phyloP scores from a whole-genome alignment of 352 stramenopile species.

The Phytophthora palmivora region DNA sequence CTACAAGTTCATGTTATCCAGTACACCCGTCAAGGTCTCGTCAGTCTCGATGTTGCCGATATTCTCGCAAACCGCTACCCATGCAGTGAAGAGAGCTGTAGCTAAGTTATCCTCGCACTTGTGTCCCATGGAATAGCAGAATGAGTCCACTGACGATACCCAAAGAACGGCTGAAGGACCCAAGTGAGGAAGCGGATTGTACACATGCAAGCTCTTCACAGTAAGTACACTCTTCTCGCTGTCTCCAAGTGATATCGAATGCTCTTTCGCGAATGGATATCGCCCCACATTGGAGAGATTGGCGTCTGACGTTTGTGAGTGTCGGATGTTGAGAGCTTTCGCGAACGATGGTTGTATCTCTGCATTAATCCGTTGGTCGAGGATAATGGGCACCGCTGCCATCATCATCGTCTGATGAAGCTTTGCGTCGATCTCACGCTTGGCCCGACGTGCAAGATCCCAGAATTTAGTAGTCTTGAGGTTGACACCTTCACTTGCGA shows the following conservation, averaged over 20 bases:
- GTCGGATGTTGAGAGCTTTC: constrained; percentile 20
- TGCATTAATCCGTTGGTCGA: constrained; percentile 27
- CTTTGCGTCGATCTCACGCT: constrained; percentile 32
- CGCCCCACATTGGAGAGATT: constrained; percentile 40
- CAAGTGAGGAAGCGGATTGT: constrained; percentile 33
- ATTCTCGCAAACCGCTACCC: constrained; percentile 21
- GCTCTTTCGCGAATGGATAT: constrained; percentile 23
- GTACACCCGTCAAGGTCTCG: no score
- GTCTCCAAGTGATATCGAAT: constrained; percentile 21
- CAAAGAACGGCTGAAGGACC: constrained; percentile 27
- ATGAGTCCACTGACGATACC: constrained; percentile 30
- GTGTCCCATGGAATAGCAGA: constrained; percentile 36
- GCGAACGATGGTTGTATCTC: constrained; percentile 24
- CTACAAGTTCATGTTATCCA: no score
- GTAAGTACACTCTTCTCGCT: constrained; percentile 3
- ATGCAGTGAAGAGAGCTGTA: constrained; percentile 16
- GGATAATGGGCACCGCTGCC: constrained; percentile 15
- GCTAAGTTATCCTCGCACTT: constrained; percentile 36
- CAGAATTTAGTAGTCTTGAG: constrained; percentile 43
- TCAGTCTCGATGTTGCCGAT: constrained; percentile 11
- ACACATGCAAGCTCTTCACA: constrained; percentile 38
- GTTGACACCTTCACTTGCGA: constrained; percentile 31
- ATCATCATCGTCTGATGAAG: constrained; percentile 18
- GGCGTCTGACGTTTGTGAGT: constrained; percentile 25
- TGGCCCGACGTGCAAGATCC: constrained; percentile 48